Evolutionary conservation across 257 asterid species (phyloP).

Genomic region (Solanum virginianum): DNA sequence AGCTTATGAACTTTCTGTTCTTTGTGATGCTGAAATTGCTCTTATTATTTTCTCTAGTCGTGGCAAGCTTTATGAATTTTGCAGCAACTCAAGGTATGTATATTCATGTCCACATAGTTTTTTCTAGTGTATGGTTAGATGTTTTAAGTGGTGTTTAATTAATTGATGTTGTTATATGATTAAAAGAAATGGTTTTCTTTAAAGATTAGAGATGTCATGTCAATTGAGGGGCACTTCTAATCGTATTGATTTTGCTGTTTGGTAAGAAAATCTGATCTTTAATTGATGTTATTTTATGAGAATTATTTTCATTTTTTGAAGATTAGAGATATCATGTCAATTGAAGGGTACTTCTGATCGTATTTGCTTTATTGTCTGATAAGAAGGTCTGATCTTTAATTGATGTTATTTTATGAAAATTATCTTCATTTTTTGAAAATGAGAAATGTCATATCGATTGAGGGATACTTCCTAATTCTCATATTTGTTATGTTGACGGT

Average conservation of each 20-base stretch:
- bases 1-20: slow-evolving; percentile 50
- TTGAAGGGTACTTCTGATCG: not conserved
- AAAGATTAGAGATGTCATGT: not conserved
- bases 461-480: not conserved
- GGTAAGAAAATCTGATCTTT: not conserved
- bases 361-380: not conserved
- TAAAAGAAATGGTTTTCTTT: too few species aligned
- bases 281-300: not conserved
- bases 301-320: not conserved
- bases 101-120: not conserved
- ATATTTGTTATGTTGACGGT: not conserved
- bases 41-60: slow-evolving; percentile 56
- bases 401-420: not conserved
- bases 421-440: not conserved
- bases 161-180: not conserved
- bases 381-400: not conserved
- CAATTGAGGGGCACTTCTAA: not conserved
- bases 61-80: slow-evolving; percentile 62
- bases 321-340: not conserved
- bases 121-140: not conserved
- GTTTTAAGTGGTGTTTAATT: too few species aligned
- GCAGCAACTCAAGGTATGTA: slow-evolving; percentile 44
- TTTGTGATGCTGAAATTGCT: slow-evolving; percentile 69
- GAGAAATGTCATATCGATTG: not conserved
- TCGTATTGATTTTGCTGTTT: not conserved